phyloP scores from a whole-genome alignment of 129 eudicot genomes.

The Silybum marianum region DNA sequence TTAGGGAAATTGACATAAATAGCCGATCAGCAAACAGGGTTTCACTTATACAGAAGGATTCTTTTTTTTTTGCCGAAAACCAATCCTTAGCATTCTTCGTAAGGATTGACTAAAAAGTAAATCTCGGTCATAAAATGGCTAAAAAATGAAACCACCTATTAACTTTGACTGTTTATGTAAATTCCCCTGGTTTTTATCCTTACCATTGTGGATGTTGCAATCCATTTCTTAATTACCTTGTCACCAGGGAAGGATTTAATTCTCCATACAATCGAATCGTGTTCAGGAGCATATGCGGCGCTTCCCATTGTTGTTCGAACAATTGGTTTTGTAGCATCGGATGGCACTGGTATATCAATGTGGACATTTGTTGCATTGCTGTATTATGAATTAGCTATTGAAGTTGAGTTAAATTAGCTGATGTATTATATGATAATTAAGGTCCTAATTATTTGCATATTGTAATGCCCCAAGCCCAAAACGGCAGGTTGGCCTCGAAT shows the following conservation, averaged over 20 bases:
- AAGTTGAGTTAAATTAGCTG: conserved; percentile 1
- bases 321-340: conserved; percentile 78
- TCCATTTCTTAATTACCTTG: conserved; percentile 46
- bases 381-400: conserved; percentile 23
- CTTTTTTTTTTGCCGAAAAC: too few species aligned
- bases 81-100: too few species aligned
- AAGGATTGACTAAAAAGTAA: too few species aligned
- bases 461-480: not conserved
- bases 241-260: conserved; percentile 85
- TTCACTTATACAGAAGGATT: too few species aligned
- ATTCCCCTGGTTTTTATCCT: too few species aligned
- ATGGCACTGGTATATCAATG: conserved; percentile 73
- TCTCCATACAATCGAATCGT: conserved; percentile 75
- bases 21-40: too few species aligned
- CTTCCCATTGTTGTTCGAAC: conserved; percentile 86
- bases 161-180: too few species aligned
- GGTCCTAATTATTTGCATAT: not conserved
- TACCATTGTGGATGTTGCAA: not conserved
- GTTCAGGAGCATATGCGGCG: conserved; percentile 86
- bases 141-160: too few species aligned
- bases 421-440: conserved; percentile 7
- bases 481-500: not conserved
- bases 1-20: too few species aligned
- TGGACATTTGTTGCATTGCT: conserved; percentile 82
- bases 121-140: too few species aligned